Percentiles rank a stretch among this genome's conserved stretches.
phyloP scores from a whole-genome alignment of 352 stramenopile genomes.

The Phytopythium mirpurense region DNA sequence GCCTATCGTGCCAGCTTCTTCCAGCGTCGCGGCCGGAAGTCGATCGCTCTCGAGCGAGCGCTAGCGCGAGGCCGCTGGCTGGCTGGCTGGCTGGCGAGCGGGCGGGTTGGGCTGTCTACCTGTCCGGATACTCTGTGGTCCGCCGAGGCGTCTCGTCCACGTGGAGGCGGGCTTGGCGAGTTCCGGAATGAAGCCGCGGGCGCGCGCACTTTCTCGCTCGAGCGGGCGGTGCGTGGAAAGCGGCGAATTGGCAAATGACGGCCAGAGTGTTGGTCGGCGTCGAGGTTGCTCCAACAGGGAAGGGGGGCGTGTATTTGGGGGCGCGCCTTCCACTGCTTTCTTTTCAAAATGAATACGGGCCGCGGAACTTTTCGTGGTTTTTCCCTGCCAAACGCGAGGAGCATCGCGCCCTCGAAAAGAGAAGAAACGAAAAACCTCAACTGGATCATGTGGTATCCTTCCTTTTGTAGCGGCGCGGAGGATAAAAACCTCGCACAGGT shows the following conservation, averaged over 20 bases:
- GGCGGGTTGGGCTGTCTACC: background rate
- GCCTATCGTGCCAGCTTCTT: constrained; percentile 34
- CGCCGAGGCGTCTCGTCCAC: too few relatives aligned
- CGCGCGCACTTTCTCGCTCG: constrained; percentile 8
- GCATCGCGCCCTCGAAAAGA: constrained; percentile 14
- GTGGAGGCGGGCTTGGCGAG: too few relatives aligned
- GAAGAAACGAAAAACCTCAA: constrained; percentile 40
- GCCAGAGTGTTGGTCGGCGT: constrained; percentile 32
- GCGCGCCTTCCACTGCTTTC: constrained; percentile 35
- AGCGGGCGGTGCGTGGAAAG: constrained; percentile 12
- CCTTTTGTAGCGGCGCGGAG: background rate
- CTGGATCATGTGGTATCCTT: background rate
- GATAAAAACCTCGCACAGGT: constrained; percentile 5
- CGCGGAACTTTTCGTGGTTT: constrained; percentile 19
- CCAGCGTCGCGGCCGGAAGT: constrained; percentile 11
- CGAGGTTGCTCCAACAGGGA: constrained; percentile 21
- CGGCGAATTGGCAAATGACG: constrained; percentile 18
- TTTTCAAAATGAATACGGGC: constrained; percentile 46
- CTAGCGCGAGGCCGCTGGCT: background rate
- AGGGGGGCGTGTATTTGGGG: constrained; percentile 32
- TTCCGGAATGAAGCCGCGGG: background rate
- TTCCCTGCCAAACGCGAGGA: constrained; percentile 5
- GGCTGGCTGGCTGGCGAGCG: constrained; percentile 5
- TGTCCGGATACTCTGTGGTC: background rate
- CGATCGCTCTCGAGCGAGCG: constrained; percentile 3